These are phyloP conservation scores for Papiliotrema flavescens DNA, from an alignment of 1,284 basidiomycete species.

Conservation along the genomic window DNA sequence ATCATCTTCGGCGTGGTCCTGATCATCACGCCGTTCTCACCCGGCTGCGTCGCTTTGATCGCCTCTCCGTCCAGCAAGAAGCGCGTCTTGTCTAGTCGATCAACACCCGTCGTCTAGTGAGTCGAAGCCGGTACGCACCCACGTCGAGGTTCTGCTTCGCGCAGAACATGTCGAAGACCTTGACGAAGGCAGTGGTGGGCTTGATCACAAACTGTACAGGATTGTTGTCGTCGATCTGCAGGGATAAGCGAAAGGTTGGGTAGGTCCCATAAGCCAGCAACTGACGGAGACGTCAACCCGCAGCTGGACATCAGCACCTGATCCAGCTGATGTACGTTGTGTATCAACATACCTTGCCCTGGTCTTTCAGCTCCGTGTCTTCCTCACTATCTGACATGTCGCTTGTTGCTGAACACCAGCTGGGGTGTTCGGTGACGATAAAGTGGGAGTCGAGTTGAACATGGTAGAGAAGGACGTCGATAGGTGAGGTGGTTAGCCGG, in stretches of 20 bases:
- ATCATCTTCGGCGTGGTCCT: conserved; percentile 11
- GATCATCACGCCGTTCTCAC: too few species aligned
- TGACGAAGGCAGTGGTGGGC: conserved; percentile 2
- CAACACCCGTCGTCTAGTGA: too few species aligned
- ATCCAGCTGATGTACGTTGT: too few species aligned
- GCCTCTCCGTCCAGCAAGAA: too few species aligned
- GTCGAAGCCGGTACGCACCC: too few species aligned
- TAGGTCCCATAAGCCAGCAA: neutral
- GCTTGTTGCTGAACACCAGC: neutral
- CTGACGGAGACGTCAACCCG: neutral
- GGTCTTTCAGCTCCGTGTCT: conserved; percentile 45
- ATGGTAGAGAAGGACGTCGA: too few species aligned
- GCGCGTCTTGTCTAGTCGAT: too few species aligned
- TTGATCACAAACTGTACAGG: conserved; percentile 3
- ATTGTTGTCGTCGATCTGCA: neutral
- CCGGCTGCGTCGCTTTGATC: too few species aligned
- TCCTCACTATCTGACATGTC: conserved; percentile 43
- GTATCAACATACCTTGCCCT: conserved; percentile 38
- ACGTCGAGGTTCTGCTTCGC: neutral
- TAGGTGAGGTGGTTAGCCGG: too few species aligned
- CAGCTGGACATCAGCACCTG: neutral
- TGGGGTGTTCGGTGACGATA: neutral
- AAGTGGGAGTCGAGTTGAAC: too few species aligned
- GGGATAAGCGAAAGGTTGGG: too few species aligned
- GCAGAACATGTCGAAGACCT: neutral